Percentiles rank a stretch among this genome's conserved stretches.
Evolutionary conservation across 257 asterid genomes (phyloP).

Genomic region (Nicotiana attenuata): DNA sequence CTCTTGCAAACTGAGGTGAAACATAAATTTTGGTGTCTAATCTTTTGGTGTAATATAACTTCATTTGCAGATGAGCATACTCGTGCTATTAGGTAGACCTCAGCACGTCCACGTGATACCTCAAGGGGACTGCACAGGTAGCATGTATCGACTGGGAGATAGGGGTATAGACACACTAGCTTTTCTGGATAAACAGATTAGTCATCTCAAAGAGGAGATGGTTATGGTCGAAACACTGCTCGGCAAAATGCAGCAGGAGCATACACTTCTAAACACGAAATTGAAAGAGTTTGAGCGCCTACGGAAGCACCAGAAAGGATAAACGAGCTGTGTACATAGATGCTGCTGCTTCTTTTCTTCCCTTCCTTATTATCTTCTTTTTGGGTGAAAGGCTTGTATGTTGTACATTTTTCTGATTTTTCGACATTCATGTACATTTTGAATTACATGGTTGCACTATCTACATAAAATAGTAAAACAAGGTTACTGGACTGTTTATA

Average conservation of each 20-base stretch:
- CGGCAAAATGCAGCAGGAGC: conserved; percentile 63
- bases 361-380: not conserved
- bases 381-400: not conserved
- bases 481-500: not conserved
- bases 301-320: conserved; percentile 35
- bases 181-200: conserved; percentile 49
- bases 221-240: conserved; percentile 53
- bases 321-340: not conserved
- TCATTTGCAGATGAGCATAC: conserved; percentile 67
- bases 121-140: conserved; percentile 38
- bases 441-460: not conserved
- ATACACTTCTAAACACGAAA: conserved; percentile 50
- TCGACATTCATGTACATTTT: not conserved
- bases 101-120: conserved; percentile 73
- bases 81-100: conserved; percentile 75
- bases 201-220: conserved; percentile 78
- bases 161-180: conserved; percentile 37
- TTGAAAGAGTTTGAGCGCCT: conserved; percentile 58
- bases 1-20: not conserved
- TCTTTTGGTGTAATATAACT: not conserved
- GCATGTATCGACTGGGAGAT: conserved; percentile 28
- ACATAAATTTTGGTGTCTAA: not conserved
- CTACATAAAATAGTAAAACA: not conserved
- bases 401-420: not conserved
- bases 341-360: not conserved